Base-by-base conservation (phyloP, 2,329 filamentous ascomycete species). In the Verticillium dahliae region DNA sequence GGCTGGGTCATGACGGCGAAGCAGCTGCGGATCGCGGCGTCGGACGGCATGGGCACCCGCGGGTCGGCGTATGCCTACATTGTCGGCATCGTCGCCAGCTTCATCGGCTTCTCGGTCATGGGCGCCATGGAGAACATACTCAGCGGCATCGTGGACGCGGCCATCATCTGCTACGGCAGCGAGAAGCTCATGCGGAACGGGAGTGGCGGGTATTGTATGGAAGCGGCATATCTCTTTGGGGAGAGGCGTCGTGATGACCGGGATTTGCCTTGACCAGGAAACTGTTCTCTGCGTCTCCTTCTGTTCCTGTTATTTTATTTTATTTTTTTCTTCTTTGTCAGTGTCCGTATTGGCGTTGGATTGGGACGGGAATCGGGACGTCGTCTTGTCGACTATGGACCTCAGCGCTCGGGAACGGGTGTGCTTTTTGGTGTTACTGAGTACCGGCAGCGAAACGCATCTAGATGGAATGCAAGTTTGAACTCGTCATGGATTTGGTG, bases 1-100 rank as follows among this genome's bases (percentile, higher is more conserved):
- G 94, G 92, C n/a, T 99, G 95, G 95, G 91, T 98, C 9, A 90
- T 91, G 56, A 96, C 93, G 39, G 93, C 95, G 11, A 88, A 91
- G 65, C 88, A 90, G 74, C 80, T 97, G 4, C 80, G 83, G 59
- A 79, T 95, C 22, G 79, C 77, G 70, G 76, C 78, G 63, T 87
- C 74, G 61, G 82, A 79, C 45, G 81, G 81, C 1, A 67, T 74
- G 59, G 83, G 85, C 0, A 72, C 89, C 58, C 85, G 85, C 56
- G 95, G 95, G 9, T 97, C 92, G 69, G 81, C 95, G 31, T 99
- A 99, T 73, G 95, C 94, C 2, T 99, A 98, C 71, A 85, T 98
- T 1, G 91, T 99, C 27, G 95, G 93, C 10, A 75, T 99, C 65
- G 89, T 98, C 67, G 95, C 95, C 15, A 92, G 91, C 63, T 92